These are phyloP conservation scores for Mycena sanguinolenta DNA, from an alignment of 768 basidiomycete species.

Conservation along the genomic window DNA sequence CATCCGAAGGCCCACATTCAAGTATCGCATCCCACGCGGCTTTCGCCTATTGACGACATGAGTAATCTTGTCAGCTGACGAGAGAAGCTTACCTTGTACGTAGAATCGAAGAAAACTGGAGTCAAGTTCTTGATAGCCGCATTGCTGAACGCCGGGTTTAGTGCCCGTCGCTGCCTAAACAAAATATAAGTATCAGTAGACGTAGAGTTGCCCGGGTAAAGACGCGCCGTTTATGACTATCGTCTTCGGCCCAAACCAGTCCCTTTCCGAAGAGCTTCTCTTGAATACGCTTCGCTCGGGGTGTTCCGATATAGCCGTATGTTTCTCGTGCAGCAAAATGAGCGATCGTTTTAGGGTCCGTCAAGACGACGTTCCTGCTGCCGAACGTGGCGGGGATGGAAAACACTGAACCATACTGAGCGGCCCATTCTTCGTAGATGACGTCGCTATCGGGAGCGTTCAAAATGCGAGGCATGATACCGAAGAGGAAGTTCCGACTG, in stretches of 20 bases:
- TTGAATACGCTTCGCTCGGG: constrained; percentile 46
- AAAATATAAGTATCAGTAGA: neutral
- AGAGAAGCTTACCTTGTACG: constrained; percentile 2
- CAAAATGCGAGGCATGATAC: constrained; percentile 47
- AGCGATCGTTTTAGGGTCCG: constrained; percentile 50
- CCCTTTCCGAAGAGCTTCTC: constrained; percentile 43
- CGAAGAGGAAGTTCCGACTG: constrained; percentile 57
- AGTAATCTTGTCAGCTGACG: neutral
- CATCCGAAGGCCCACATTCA: constrained; percentile 1
- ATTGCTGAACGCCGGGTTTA: constrained; percentile 23
- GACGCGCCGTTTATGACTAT: constrained; percentile 45
- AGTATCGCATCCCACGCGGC: constrained; percentile 14
- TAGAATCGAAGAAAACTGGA: constrained; percentile 20
- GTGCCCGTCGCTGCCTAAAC: constrained; percentile 15
- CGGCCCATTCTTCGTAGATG: constrained; percentile 62
- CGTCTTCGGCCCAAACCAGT: constrained; percentile 51
- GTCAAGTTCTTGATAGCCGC: constrained; percentile 6
- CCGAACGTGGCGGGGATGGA: constrained; percentile 55
- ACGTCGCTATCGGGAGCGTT: constrained; percentile 45
- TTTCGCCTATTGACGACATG: constrained; percentile 16
- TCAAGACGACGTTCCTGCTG: constrained; percentile 45
- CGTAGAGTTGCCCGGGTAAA: neutral
- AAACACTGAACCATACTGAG: constrained; percentile 62
- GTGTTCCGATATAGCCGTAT: constrained; percentile 52
- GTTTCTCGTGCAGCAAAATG: constrained; percentile 67